Conservation (phyloP, 2,329 filamentous ascomycete species). For the Chaetomiaceae sp. region DNA sequence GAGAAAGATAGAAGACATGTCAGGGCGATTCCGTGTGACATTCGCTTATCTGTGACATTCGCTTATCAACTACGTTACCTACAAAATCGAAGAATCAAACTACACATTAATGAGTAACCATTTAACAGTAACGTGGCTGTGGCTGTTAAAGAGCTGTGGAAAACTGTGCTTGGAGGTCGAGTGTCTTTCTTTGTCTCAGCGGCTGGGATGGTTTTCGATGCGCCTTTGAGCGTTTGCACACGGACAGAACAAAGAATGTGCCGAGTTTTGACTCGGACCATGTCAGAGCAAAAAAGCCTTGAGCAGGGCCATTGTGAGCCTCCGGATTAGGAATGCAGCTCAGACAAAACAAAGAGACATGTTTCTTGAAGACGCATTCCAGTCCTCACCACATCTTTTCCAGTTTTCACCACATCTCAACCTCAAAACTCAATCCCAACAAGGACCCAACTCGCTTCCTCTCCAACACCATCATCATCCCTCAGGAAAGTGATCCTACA, state of each 20-base stretch:
- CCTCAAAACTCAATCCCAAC: too few relatives aligned
- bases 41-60: too few relatives aligned
- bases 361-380: background rate
- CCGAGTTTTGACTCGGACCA: background rate
- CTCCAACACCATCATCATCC: background rate
- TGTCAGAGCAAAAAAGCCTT: background rate
- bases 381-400: background rate
- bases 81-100: too few relatives aligned
- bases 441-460: background rate
- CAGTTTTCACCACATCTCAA: background rate
- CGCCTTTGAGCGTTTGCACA: background rate
- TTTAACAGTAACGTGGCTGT: too few relatives aligned
- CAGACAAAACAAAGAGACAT: background rate
- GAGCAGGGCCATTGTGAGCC: background rate
- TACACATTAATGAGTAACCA: too few relatives aligned
- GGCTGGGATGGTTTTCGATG: background rate
- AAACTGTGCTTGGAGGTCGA: too few relatives aligned
- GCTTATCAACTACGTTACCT: too few relatives aligned
- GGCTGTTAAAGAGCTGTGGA: too few relatives aligned
- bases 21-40: too few relatives aligned
- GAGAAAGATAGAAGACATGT: too few relatives aligned
- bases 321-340: slow-evolving; percentile 11
- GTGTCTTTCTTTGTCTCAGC: too few relatives aligned
- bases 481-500: background rate
- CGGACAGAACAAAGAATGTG: background rate